Evolutionary conservation across 345 rosid genomes (phyloP).

Genomic region (Gossypium raimondii): DNA sequence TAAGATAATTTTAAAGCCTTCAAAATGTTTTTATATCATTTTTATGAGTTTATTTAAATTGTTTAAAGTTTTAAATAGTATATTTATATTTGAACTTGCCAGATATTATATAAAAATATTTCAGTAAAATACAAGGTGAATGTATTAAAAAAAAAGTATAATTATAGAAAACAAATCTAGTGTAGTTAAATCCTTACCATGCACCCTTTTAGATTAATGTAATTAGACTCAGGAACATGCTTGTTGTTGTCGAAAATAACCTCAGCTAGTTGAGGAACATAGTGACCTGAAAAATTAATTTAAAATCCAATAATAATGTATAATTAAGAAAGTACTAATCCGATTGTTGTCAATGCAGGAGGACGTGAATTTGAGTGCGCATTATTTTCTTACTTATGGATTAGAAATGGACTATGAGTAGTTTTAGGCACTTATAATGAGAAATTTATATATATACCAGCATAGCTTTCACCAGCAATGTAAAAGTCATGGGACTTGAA

Average conservation of each 20-base stretch:
- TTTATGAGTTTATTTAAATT: too few species aligned
- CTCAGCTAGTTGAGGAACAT: conserved; percentile 80
- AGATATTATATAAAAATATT: too few species aligned
- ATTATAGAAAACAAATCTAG: too few species aligned
- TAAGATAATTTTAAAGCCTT: too few species aligned
- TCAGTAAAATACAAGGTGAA: too few species aligned
- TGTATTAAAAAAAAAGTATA: too few species aligned
- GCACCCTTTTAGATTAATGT: conserved; percentile 69
- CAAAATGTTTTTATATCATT: too few species aligned
- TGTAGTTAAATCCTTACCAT: conserved; percentile 32
- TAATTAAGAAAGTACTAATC: background rate
- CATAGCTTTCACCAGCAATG: conserved; percentile 73
- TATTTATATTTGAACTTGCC: too few species aligned
- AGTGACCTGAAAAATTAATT: conserved; percentile 47
- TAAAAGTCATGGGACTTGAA: conserved; percentile 53
- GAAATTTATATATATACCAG: conserved; percentile 24
- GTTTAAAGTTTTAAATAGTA: too few species aligned
- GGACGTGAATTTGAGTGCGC: fast-evolving
- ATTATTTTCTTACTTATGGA: too few species aligned
- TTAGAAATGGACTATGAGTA: fast-evolving
- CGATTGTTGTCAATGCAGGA: fast-evolving
- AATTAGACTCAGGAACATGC: conserved; percentile 30
- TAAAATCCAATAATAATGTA: background rate
- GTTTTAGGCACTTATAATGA: too few species aligned
- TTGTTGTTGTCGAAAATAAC: conserved; percentile 49